Percentiles rank a stretch among this genome's conserved stretches.
Conservation (phyloP, 2,329 filamentous ascomycete species). For the Elsinoe arachidis region DNA sequence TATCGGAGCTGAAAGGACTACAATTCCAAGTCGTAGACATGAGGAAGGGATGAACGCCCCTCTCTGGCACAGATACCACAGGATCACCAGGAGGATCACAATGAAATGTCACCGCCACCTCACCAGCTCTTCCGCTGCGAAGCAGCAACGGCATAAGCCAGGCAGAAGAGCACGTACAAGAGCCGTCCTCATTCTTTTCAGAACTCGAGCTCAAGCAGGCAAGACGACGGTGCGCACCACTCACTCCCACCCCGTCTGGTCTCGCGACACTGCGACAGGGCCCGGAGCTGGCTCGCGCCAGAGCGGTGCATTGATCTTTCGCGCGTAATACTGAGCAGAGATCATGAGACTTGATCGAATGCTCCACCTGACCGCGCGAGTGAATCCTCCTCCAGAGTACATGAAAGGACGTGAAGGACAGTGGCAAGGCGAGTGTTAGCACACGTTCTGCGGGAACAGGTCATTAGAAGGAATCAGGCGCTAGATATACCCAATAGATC, state of each 20-base stretch:
- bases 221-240: not conserved
- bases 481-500: not conserved
- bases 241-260: not conserved
- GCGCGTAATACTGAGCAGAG: conserved; percentile 47
- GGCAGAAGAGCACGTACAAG: not conserved
- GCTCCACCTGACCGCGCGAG: conserved; percentile 46
- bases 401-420: too few species aligned
- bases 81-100: not conserved
- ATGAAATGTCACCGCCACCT: conserved; percentile 11
- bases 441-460: conserved; percentile 1
- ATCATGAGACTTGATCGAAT: conserved; percentile 43
- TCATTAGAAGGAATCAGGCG: not conserved
- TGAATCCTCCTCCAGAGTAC: not conserved
- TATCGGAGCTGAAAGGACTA: conserved; percentile 48
- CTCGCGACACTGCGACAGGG: not conserved
- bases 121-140: not conserved
- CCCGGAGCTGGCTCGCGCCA: conserved; percentile 5
- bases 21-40: conserved; percentile 60
- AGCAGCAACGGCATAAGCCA: not conserved
- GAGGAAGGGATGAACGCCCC: conserved; percentile 23
- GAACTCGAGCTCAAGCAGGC: conserved; percentile 6
- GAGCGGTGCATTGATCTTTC: conserved; percentile 33
- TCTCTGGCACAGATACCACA: too few species aligned
- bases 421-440: conserved; percentile 12
- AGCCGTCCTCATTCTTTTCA: conserved; percentile 8